Base-by-base conservation (phyloP, 2,329 filamentous ascomycete genomes). In the Aspergillus ochraceoroseus region DNA sequence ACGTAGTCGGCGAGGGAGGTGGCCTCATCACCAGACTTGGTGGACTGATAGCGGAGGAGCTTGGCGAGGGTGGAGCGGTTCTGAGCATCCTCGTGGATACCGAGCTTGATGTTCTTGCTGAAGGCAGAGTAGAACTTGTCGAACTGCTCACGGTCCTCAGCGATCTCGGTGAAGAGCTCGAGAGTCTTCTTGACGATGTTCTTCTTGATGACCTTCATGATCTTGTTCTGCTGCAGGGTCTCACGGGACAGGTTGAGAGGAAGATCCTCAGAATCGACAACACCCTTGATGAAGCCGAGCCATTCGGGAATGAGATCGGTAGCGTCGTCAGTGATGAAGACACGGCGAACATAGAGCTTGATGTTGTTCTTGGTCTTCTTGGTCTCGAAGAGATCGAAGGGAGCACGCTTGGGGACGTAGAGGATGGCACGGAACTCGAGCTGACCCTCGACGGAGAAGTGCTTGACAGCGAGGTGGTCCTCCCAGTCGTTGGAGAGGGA, bases 281-380 rank as follows among this genome's bases (percentile, higher is more conserved):
- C 92, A 84, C 92, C 92, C 86, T 98, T 98, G 82, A 98, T 75
- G 75, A 98, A 98, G 76, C 87, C 82, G 65, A 98, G 83, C 92
- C 92, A 98, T 79, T 98, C 92, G 47, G 92, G 92, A 56, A 98
- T 94, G 74, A 98, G 85, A 70, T 98, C 92, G 59, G 92, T 96
- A 61, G 92, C 92, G 71, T 98, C 92, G 59, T 98, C 92, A 48
- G 92, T 98, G 79, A 98, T 98, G 85, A 98, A 98, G 72, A 98
- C 92, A 70, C 92, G 92, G 71, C 92, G 90, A 65, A 98, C 92
- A 76, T 98, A 98, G 62, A 98, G 84, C 85, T 98, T 98, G 82
- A 98, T 96, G 85, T 98, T 98, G 86, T 96, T 98, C 88, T 98
- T 98, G 68, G 90, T 95, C 85, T 95, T 95, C 87, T 98, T 98